Evolutionary conservation across 2,329 filamentous ascomycete genomes (phyloP), one percentile per base, ranked within the genome.

Genomic region (Hypoxylon sp.): DNA sequence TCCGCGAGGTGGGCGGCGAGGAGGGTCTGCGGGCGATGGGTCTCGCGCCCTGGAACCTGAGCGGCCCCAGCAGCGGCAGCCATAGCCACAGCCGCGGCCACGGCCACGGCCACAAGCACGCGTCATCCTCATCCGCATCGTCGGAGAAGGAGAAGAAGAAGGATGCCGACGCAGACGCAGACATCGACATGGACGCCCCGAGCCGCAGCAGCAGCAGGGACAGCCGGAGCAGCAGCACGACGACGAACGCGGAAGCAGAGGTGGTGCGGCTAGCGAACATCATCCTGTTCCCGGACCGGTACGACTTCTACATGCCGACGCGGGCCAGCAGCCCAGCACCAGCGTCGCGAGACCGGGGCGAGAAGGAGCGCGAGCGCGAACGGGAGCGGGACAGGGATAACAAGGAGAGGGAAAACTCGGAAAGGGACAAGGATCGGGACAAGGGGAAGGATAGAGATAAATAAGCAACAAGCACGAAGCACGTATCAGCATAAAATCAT

Each of bases 21-120:
- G 81, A 82, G 6, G 85, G 79, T 0, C 73, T 88, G 56, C 81
- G 82, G 67, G 85, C 85, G n/a, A 88, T 88, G 85, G 86, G 86
- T 0, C 77, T 88, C 1, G 81, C 80, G 36, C 83, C 83, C 2
- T 87, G 84, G 80, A 81, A 78, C 48, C 70, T 80, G 3, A 75
- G 80, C 67, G 65, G 78, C 52, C 72, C 38, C 28, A 28, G 54
- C 70, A 52, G 72, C 73, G 38, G 55, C 65, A 53, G 69, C 48
- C 24, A 36, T 32, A 67, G 3, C 33, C 70, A 16, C 53, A 72
- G 40, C 36, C 70, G 64, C 55, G 75, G 18, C 61, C 46, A 28
- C 33, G 36, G 4, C n/a, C 33, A 18, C 38, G 26, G 18, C 3
- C 42, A 46, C 52, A 61, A 61, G 24, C 52, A 61, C 45, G 40